Conservation (phyloP, 768 basidiomycete genomes). For the Boletus reticuloceps region DNA sequence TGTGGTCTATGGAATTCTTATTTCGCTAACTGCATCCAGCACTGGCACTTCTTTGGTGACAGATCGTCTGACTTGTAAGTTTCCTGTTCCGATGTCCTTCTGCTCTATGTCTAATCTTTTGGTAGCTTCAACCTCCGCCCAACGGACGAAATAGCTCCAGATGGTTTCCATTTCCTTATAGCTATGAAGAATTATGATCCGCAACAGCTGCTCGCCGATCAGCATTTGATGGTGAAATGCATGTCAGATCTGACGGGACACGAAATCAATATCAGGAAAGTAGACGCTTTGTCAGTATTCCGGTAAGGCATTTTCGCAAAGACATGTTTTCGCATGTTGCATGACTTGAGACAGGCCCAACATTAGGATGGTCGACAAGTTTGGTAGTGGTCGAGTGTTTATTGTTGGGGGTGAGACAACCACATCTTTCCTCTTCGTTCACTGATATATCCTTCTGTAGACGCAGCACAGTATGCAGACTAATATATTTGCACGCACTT, state of each 20-base stretch:
- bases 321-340: not conserved
- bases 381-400: conserved; percentile 44
- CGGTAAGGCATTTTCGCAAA: conserved; percentile 20
- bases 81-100: not conserved
- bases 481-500: not conserved
- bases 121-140: conserved; percentile 10
- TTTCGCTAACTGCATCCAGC: conserved; percentile 5
- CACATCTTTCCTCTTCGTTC: not conserved
- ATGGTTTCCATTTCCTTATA: conserved; percentile 20
- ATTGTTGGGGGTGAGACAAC: conserved; percentile 40
- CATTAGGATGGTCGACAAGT: conserved; percentile 45
- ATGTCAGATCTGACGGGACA: conserved; percentile 28
- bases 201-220: conserved; percentile 14
- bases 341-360: conserved; percentile 37
- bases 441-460: conserved; percentile 24
- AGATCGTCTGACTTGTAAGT: conserved; percentile 5
- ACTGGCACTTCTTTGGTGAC: conserved; percentile 23
- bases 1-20: not conserved
- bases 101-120: not conserved
- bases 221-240: conserved; percentile 27
- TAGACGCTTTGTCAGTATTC: conserved; percentile 26
- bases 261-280: conserved; percentile 32
- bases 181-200: conserved; percentile 5
- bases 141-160: conserved; percentile 17
- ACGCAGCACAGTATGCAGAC: conserved; percentile 41